Evolutionary conservation across 352 stramenopile genomes (phyloP).

Genomic region (Phytophthora vignae): DNA sequence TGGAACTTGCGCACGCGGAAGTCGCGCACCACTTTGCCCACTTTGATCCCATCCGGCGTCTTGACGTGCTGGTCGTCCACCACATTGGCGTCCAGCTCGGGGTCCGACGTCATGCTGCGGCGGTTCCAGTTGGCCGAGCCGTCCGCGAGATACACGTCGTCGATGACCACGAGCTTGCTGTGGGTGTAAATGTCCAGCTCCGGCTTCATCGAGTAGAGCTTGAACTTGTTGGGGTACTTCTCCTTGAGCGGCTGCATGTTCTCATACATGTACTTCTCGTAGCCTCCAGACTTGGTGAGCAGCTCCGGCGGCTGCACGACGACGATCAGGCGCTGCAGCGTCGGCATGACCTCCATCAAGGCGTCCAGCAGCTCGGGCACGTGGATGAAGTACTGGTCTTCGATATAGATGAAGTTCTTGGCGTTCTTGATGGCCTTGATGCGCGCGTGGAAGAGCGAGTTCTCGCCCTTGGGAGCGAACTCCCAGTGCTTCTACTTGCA

Average conservation of each 20-base stretch:
- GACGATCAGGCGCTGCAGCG: conserved; percentile 56
- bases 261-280: conserved; percentile 60
- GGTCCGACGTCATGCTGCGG: conserved; percentile 56
- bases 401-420: conserved; percentile 75
- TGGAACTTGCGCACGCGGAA: conserved; percentile 69
- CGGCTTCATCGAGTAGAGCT: conserved; percentile 50
- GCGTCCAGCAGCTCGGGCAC: conserved; percentile 52
- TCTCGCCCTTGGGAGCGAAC: conserved; percentile 57
- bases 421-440: conserved; percentile 64
- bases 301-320: conserved; percentile 44
- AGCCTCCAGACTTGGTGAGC: conserved; percentile 33
- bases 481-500: conserved; percentile 55
- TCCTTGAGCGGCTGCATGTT: conserved; percentile 49
- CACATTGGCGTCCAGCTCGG: conserved; percentile 61
- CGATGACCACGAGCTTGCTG: conserved; percentile 60
- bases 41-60: conserved; percentile 37
- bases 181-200: conserved; percentile 57
- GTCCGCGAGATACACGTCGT: conserved; percentile 64
- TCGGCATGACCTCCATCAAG: conserved; percentile 49
- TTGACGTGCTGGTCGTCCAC: conserved; percentile 43
- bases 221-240: conserved; percentile 58
- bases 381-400: conserved; percentile 73
- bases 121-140: conserved; percentile 73
- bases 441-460: conserved; percentile 51
- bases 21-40: conserved; percentile 46